Base-by-base conservation (phyloP, 352 stramenopile species). In the Pythium graminicola region DNA sequence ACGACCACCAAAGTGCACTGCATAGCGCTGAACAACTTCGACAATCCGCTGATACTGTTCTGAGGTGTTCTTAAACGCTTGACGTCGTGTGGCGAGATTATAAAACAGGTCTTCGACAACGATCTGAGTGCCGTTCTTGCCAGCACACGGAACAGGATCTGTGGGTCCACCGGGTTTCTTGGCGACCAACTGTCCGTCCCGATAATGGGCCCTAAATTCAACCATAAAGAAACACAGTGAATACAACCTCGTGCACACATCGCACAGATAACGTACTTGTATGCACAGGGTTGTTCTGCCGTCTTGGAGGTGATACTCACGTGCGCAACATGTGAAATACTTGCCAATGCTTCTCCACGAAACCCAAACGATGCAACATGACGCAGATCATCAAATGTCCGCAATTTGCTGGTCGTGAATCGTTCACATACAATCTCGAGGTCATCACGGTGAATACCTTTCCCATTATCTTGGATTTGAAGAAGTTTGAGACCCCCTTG, bases 361-460 rank as follows among this genome's bases (percentile, higher is more conserved):
- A 99, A 99, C 19, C 97, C 97, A 71, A 99, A 99, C 31, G 95
- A 99, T 11, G 61, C 60, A 48, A 99, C 97, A 16, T 73, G 68
- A 22, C 79, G 73, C 53, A 99, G 76, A 64, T 99, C 97, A 35
- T 99, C 95, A 35, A 98, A 98, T 16, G 67, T 81, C 27, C 64
- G 67, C 32, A 99, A 74, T 70, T 99, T 99, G 55, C 83, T 97
- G 10, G 97, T 99, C 8, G 97, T 98, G 79, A 99, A 98, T 14
- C 96, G 85, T 57, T 98, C 96, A 52, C 95, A 98, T 4, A 99
- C 92, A 48, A 99, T 89, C 16, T 74, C 60, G 24, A 99, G 60
- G 70, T 99, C 96, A 16, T 86, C 69, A 23, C 72, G 78, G 46
- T 83, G 68, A 67, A 98, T 98, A 35, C 95, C 95, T 45, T 85